phyloP scores from a whole-genome alignment of 768 basidiomycete genomes.

The Clathrus columnatus region DNA sequence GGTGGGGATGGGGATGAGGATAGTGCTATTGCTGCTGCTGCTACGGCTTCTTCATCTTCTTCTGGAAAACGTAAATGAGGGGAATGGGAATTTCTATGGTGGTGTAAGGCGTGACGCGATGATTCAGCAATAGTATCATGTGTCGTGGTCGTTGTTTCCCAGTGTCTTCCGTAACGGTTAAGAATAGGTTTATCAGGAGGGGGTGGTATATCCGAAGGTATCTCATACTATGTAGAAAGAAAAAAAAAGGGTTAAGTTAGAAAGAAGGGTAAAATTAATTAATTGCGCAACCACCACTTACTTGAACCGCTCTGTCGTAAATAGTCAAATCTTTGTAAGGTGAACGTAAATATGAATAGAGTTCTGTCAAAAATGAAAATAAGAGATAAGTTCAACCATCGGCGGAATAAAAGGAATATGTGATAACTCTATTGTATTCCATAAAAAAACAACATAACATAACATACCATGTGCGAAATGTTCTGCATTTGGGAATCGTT shows the following conservation, averaged over 20 bases:
- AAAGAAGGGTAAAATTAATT: constrained; percentile 4
- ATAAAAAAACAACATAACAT: neutral
- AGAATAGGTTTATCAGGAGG: constrained; percentile 25
- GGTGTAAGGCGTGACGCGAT: constrained; percentile 13
- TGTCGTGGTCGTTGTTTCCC: constrained; percentile 22
- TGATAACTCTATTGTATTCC: neutral
- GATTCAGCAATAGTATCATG: constrained; percentile 20
- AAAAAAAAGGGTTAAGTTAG: constrained; percentile 9
- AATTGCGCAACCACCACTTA: constrained; percentile 25
- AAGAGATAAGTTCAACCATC: neutral
- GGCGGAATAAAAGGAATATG: neutral
- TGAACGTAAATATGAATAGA: constrained; percentile 83
- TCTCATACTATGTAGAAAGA: constrained; percentile 44
- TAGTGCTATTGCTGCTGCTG: no score
- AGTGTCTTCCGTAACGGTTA: constrained; percentile 22
- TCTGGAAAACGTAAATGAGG: constrained; percentile 18
- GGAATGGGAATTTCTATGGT: constrained; percentile 12
- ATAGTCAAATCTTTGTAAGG: constrained; percentile 77
- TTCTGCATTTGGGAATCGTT: constrained; percentile 65
- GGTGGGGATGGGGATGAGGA: neutral
- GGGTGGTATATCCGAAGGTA: constrained; percentile 30
- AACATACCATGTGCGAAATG: constrained; percentile 86
- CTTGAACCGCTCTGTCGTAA: constrained; percentile 81
- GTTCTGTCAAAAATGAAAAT: constrained; percentile 39
- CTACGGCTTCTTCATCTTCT: no score